Conservation (phyloP, 2,329 filamentous ascomycete genomes). For the Tolypocladium guangdongense region DNA sequence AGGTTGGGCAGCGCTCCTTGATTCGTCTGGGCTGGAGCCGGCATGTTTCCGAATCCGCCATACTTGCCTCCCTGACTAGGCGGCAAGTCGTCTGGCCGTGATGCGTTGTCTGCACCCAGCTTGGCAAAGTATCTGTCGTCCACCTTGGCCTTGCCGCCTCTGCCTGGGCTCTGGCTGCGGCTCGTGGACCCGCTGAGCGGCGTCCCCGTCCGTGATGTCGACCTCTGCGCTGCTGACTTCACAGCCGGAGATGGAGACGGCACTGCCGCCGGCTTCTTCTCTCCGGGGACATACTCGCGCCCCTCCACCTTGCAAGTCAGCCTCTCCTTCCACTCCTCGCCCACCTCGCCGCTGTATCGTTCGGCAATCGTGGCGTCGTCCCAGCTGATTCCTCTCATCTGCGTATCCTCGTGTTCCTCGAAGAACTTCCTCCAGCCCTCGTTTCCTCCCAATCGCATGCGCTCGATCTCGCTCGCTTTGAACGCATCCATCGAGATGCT, state of each 20-base stretch:
- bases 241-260: slow-evolving; percentile 15
- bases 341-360: slow-evolving; percentile 78
- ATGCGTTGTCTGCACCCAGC: slow-evolving; percentile 74
- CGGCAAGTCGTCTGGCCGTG: slow-evolving; percentile 60
- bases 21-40: slow-evolving; percentile 38
- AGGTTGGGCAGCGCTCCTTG: slow-evolving; percentile 49
- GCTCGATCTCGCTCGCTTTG: slow-evolving; percentile 82
- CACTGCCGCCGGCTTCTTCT: slow-evolving; percentile 37
- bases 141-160: slow-evolving; percentile 44
- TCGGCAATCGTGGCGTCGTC: slow-evolving; percentile 85
- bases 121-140: slow-evolving; percentile 86
- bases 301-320: slow-evolving; percentile 81
- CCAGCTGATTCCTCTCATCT: slow-evolving; percentile 60
- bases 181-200: slow-evolving; percentile 28
- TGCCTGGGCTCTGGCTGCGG: slow-evolving; percentile 27
- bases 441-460: slow-evolving; percentile 90
- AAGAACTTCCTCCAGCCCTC: slow-evolving; percentile 81
- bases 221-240: slow-evolving; percentile 22
- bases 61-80: slow-evolving; percentile 92
- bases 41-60: slow-evolving; percentile 75
- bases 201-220: slow-evolving; percentile 27
- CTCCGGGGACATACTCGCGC: slow-evolving; percentile 68
- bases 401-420: slow-evolving; percentile 56
- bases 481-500: slow-evolving; percentile 99
- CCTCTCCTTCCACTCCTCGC: slow-evolving; percentile 92